These are phyloP conservation scores for Pinus albicaulis DNA, from an alignment of 75 land plant genomes.

Conservation along the genomic window DNA sequence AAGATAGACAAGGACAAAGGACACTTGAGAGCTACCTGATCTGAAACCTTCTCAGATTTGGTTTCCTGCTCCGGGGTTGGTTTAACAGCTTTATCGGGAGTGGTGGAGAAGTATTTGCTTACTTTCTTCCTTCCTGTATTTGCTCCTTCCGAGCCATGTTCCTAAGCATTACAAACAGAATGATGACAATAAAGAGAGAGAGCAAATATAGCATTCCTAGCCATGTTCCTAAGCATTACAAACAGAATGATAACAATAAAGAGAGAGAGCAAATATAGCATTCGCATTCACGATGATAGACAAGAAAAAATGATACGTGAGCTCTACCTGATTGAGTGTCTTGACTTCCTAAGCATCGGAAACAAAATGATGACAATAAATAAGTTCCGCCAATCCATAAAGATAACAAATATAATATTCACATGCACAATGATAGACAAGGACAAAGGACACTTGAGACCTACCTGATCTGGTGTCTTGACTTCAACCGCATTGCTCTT, in stretches of 20 bases:
- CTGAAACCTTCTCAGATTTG: constrained; percentile 24
- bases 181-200: not conserved
- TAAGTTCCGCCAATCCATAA: not conserved
- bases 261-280: not conserved
- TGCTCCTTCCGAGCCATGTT: constrained; percentile 11
- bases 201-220: not conserved
- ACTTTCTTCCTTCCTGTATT: constrained; percentile 58
- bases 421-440: constrained; percentile 3
- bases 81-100: constrained; percentile 5
- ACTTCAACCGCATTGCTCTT: constrained; percentile 17
- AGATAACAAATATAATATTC: not conserved
- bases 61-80: constrained; percentile 24
- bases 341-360: not conserved
- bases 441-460: constrained; percentile 9
- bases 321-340: constrained; percentile 17
- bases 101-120: constrained; percentile 69
- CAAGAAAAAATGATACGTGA: constrained; percentile 11
- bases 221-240: constrained; percentile 1
- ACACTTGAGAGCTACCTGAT: constrained; percentile 21
- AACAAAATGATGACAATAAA: not conserved
- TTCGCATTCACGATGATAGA: constrained; percentile 1
- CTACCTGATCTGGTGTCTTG: constrained; percentile 17
- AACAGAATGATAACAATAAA: not conserved
- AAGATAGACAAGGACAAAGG: not conserved
- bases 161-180: not conserved